Conservation (phyloP, 345 rosid species). For the Eucalyptus tenuipes region DNA sequence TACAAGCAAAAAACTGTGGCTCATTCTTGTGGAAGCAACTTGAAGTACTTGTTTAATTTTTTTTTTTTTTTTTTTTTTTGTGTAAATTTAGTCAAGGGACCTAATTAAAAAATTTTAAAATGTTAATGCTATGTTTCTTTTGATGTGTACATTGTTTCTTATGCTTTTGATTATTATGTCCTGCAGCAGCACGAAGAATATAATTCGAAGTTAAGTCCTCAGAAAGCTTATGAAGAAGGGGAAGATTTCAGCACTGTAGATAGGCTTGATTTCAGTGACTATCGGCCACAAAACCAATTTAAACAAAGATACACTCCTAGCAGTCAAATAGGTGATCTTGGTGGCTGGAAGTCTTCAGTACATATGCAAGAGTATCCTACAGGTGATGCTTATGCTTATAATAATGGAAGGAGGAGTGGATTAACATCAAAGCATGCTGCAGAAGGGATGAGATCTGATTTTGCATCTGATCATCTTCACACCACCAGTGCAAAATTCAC, state of each 20-base stretch:
- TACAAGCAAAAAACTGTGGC: not conserved
- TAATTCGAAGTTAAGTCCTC: slow-evolving; percentile 23
- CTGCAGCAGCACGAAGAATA: slow-evolving; percentile 35
- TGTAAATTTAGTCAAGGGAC: not conserved
- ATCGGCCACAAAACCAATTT: slow-evolving; percentile 19
- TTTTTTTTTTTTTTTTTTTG: not conserved
- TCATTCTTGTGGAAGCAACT: not conserved
- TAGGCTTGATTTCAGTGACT: slow-evolving; percentile 29
- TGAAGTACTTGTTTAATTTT: not conserved
- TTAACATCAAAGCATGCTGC: slow-evolving; percentile 27
- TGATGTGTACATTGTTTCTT: not conserved
- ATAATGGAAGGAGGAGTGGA: slow-evolving; percentile 12
- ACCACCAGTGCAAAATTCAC: slow-evolving; percentile 7
- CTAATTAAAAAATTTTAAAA: not conserved
- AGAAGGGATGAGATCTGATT: slow-evolving; percentile 33
- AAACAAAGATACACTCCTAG: slow-evolving; percentile 25
- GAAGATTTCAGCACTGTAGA: slow-evolving; percentile 9
- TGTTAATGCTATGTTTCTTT: not conserved
- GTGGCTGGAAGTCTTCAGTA: slow-evolving; percentile 19
- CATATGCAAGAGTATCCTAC: slow-evolving; percentile 25
- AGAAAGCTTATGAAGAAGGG: slow-evolving; percentile 27
- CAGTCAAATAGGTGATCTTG: slow-evolving; percentile 16
- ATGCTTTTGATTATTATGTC: not conserved
- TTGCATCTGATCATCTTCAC: slow-evolving; percentile 17
- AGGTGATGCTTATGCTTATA: slow-evolving; percentile 20